Base-by-base conservation (phyloP, 768 basidiomycete genomes). In the Lanmaoa pseudosensibilis region DNA sequence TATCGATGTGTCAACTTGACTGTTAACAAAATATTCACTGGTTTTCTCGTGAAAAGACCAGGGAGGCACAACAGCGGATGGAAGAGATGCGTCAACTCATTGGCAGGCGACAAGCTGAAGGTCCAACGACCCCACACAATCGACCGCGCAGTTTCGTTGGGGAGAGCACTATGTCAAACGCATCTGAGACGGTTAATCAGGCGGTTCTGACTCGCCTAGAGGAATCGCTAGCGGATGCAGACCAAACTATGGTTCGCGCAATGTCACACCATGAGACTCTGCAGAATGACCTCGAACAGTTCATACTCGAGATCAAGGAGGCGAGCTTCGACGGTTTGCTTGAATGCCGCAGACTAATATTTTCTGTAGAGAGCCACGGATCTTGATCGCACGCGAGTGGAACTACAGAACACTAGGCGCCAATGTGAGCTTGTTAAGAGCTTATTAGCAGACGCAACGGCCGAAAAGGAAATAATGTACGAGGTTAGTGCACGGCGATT, bases 381-480 rank as follows among this genome's bases (percentile, higher is more conserved):
- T 54, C 73, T 90, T 5, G 87, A 88, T 63, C 81, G 78, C 54
- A 70, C 80, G 21, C 78, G 80, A 50, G 69, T 80, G 27, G 90
- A 93, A 59, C 77, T 94, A 32, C 82, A 86, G 65, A 85, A 82
- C 59, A 72, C 82, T 18, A 87, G 82, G 60, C 81, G 89, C 18
- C 89, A 92, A 69, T 87, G 85, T 58, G 91, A 90, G 62, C 74
- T 93, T 30, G 83, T 94, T 4, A 91, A 91, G 70, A 83, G 83
- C 61, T 78, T 94, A 30, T 77, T 93, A 15, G 79, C 81, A 18
- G 90, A 95, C 65, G 83, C 85, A 33, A 89, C 87, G 10, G 80
- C 85, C 2, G 94, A 97, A 76, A 90, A 95, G 72, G 91, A 94
- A 65, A 90, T 93, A 69, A 88, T 96, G 82, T 95, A 94, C 61